Conservation (phyloP, 768 basidiomycete species). For the Filobasidium wieringae region DNA sequence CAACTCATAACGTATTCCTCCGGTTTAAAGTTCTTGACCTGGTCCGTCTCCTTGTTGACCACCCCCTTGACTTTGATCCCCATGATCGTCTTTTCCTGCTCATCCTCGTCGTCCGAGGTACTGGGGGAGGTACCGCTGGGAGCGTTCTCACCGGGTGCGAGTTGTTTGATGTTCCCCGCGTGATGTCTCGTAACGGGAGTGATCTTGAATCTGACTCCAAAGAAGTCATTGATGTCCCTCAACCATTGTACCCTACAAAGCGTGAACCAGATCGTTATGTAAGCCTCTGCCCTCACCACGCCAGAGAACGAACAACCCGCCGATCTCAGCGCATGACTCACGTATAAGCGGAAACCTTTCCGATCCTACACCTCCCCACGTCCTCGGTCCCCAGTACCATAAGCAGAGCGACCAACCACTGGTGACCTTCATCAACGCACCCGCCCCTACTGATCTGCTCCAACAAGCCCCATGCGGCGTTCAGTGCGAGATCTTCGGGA, state of each 20-base stretch:
- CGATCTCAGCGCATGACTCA: conserved; percentile 41
- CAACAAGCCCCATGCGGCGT: conserved; percentile 66
- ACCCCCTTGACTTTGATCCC: conserved; percentile 23
- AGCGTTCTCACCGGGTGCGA: neutral
- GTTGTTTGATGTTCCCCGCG: neutral
- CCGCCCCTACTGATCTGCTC: conserved; percentile 70
- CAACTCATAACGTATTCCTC: conserved; percentile 70
- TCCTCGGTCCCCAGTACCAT: conserved; percentile 98
- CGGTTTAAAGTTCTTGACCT: conserved; percentile 35
- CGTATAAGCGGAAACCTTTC: conserved; percentile 70
- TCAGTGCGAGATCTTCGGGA: conserved; percentile 83
- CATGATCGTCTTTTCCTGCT: conserved; percentile 7
- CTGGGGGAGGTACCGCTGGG: conserved; percentile 6
- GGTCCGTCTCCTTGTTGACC: conserved; percentile 45
- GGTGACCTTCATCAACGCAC: conserved; percentile 82
- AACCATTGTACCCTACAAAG: conserved; percentile 72
- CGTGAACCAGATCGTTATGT: too few relatives aligned
- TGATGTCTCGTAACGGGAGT: conserved; percentile 33
- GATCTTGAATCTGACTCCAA: conserved; percentile 90
- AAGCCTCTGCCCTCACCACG: too few relatives aligned
- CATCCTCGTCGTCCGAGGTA: conserved; percentile 18
- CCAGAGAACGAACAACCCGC: too few relatives aligned
- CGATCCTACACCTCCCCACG: conserved; percentile 78
- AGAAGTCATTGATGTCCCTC: conserved; percentile 65
- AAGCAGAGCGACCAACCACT: conserved; percentile 68